These are phyloP conservation scores for Symbiotaphrina buchneri DNA, from an alignment of 495 filamentous ascomycete species.

Conservation along the genomic window DNA sequence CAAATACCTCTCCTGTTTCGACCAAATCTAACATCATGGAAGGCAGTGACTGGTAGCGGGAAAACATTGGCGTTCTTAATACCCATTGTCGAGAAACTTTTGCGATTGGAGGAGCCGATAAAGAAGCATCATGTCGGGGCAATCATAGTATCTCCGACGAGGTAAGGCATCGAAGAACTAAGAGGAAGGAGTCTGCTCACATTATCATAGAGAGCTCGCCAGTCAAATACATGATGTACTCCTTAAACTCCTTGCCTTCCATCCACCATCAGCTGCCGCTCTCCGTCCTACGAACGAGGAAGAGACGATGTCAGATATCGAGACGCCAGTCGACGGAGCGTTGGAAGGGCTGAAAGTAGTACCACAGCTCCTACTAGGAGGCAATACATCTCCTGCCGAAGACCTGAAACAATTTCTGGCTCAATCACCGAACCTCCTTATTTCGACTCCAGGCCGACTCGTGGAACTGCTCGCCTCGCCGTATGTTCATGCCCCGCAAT, in stretches of 20 bases:
- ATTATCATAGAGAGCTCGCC: constrained; percentile 48
- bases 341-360: constrained; percentile 35
- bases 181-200: background rate
- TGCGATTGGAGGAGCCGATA: constrained; percentile 49
- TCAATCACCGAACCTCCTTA: constrained; percentile 60
- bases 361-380: constrained; percentile 78
- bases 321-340: constrained; percentile 20
- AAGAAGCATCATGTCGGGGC: constrained; percentile 78
- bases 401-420: constrained; percentile 67
- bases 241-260: constrained; percentile 53
- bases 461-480: constrained; percentile 76
- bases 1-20: background rate
- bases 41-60: constrained; percentile 83
- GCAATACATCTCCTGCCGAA: constrained; percentile 58
- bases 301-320: constrained; percentile 21
- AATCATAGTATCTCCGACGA: constrained; percentile 80
- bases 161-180: too few relatives aligned
- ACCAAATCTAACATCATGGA: constrained; percentile 1
- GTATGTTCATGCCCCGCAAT: constrained; percentile 72
- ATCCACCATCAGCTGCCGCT: constrained; percentile 46
- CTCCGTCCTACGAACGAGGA: constrained; percentile 22
- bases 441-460: constrained; percentile 75
- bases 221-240: constrained; percentile 79
- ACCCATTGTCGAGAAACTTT: constrained; percentile 64
- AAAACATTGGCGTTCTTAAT: constrained; percentile 88